Evolutionary conservation across 2,329 filamentous ascomycete species (phyloP).

Genomic region (Aplosporella prunicola): DNA sequence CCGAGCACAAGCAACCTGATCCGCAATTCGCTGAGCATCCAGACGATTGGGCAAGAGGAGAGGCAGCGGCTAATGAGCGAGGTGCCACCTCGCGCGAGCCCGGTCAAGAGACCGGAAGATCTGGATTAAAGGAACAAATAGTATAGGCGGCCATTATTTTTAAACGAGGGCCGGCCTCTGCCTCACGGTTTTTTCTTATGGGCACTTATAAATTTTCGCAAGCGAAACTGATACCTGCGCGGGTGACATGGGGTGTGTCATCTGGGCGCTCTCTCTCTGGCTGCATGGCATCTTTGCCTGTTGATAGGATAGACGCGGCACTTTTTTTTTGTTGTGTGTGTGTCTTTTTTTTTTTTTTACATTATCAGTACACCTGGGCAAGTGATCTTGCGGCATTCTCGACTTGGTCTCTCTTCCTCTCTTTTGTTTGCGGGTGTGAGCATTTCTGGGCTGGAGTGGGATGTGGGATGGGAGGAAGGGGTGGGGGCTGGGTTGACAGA

Average conservation of each 20-base stretch:
- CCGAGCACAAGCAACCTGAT: conserved; percentile 24
- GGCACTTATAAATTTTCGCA: not conserved
- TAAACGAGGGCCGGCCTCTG: too few species aligned
- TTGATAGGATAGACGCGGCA: not conserved
- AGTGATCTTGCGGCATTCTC: too few species aligned
- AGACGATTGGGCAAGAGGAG: conserved; percentile 18
- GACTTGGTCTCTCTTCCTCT: too few species aligned
- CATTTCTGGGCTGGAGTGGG: conserved; percentile 3
- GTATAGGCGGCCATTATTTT: not conserved
- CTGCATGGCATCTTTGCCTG: not conserved
- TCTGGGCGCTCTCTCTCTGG: too few species aligned
- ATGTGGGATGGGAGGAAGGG: not conserved
- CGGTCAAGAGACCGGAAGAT: conserved; percentile 38
- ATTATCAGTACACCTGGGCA: not conserved
- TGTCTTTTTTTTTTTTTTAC: conserved; percentile 4
- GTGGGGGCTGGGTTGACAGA: too few species aligned
- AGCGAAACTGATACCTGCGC: too few species aligned
- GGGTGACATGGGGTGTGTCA: too few species aligned
- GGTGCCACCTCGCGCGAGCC: conserved; percentile 21
- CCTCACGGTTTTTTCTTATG: too few species aligned
- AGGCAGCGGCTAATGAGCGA: conserved; percentile 15
- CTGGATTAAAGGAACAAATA: conserved; percentile 24
- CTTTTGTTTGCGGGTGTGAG: not conserved
- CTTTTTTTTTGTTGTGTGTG: conserved; percentile 3
- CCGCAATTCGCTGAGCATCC: conserved; percentile 29